These are phyloP conservation scores for Fusarium globosum DNA, from an alignment of 2,329 filamentous ascomycete genomes.

Conservation along the genomic window DNA sequence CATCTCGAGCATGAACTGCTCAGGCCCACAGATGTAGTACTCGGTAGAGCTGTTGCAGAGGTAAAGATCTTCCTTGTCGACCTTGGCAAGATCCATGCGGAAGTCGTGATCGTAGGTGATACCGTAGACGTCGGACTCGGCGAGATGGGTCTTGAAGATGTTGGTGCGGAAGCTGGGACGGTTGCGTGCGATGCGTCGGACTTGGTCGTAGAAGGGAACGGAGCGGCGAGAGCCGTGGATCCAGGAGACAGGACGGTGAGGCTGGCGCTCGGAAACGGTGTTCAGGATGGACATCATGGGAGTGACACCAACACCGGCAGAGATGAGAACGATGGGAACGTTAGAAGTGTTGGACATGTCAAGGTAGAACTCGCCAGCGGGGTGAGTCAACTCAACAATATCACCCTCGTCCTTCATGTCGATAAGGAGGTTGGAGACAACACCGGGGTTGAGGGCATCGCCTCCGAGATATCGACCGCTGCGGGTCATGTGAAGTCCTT, in stretches of 20 bases:
- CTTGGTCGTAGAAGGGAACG: constrained; percentile 64
- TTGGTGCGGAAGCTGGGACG: constrained; percentile 52
- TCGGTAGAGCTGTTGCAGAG: constrained; percentile 59
- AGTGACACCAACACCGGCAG: constrained; percentile 69
- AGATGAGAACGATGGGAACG: constrained; percentile 67
- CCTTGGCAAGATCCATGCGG: constrained; percentile 57
- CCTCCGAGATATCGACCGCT: constrained; percentile 37
- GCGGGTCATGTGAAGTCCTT: constrained; percentile 58
- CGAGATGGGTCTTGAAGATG: constrained; percentile 63
- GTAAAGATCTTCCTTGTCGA: constrained; percentile 58
- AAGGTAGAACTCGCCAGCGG: constrained; percentile 70
- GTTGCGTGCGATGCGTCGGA: constrained; percentile 58
- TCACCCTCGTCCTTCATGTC: constrained; percentile 71
- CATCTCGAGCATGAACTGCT: constrained; percentile 66
- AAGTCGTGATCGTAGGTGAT: constrained; percentile 58
- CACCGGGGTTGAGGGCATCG: constrained; percentile 64
- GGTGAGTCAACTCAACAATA: constrained; percentile 72
- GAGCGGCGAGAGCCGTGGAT: constrained; percentile 66
- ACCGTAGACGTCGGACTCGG: constrained; percentile 57
- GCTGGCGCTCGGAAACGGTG: constrained; percentile 58
- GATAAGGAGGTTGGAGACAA: constrained; percentile 77
- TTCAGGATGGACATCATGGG: constrained; percentile 72
- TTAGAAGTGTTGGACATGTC: constrained; percentile 53
- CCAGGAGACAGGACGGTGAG: constrained; percentile 65
- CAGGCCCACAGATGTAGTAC: constrained; percentile 66